A percentile compares a stretch with the other conserved stretches of the same genome.
These are phyloP conservation scores for Fusarium odoratissimum DNA, from an alignment of 2,329 filamentous ascomycete genomes.

Conservation along the genomic window DNA sequence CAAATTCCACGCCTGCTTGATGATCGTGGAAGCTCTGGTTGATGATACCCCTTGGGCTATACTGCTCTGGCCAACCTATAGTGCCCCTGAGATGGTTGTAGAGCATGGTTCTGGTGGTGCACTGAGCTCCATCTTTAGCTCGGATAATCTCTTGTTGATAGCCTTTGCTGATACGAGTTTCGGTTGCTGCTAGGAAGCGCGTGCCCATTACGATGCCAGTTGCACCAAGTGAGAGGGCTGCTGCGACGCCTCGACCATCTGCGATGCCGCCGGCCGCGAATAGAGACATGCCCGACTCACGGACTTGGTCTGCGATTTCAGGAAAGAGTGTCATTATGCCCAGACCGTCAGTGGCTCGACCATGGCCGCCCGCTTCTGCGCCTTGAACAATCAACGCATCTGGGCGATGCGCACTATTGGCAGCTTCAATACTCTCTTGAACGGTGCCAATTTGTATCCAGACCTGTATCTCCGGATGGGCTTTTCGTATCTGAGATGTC, in stretches of 20 bases:
- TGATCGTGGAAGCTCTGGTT: constrained; percentile 55
- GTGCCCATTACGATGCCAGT: constrained; percentile 71
- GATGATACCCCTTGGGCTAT: constrained; percentile 53
- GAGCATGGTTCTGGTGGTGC: constrained; percentile 56
- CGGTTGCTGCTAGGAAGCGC: constrained; percentile 65
- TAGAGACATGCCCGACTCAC: constrained; percentile 53
- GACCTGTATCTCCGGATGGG: constrained; percentile 56
- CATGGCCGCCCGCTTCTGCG: constrained; percentile 65
- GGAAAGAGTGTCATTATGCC: constrained; percentile 62
- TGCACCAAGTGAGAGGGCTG: constrained; percentile 63
- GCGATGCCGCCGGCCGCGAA: constrained; percentile 65
- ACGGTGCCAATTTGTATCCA: constrained; percentile 66
- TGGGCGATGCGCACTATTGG: constrained; percentile 50
- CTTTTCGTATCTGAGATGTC: constrained; percentile 56
- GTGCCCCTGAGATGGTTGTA: constrained; percentile 58
- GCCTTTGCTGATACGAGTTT: constrained; percentile 54
- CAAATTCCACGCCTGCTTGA: constrained; percentile 53
- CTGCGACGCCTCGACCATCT: constrained; percentile 63
- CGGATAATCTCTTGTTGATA: constrained; percentile 58
- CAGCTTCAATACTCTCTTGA: constrained; percentile 58
- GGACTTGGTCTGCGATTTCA: constrained; percentile 58
- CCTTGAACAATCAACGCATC: constrained; percentile 66
- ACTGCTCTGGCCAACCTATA: constrained; percentile 55
- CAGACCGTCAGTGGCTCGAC: constrained; percentile 56
- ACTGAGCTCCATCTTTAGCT: constrained; percentile 53